A percentile compares a stretch with the other conserved stretches of the same genome.
These are phyloP conservation scores for Corymbia maculata DNA, from an alignment of 345 rosid species.

Conservation along the genomic window DNA sequence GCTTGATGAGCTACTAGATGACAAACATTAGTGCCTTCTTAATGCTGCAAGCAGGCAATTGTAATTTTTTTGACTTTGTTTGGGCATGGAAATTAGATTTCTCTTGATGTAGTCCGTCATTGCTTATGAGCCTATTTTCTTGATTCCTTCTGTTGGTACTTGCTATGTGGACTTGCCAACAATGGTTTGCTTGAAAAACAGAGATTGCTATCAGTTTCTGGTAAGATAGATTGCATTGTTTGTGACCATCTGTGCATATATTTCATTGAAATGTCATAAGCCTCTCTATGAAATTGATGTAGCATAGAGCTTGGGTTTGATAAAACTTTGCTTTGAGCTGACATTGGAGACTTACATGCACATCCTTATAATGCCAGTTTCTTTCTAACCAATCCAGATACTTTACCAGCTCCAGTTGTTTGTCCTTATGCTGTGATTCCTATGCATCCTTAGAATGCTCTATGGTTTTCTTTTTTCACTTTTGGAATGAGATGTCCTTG, in stretches of 20 bases:
- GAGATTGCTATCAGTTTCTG: not conserved
- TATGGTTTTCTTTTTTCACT: not conserved
- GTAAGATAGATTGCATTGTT: not conserved
- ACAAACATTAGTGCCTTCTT: not conserved
- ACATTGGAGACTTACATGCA: not conserved
- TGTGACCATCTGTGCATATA: not conserved
- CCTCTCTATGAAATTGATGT: not conserved
- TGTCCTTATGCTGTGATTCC: not conserved
- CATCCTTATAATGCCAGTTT: not conserved
- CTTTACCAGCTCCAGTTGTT: not conserved
- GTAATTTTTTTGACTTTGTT: not conserved
- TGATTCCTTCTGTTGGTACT: not conserved
- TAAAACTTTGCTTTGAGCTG: not conserved
- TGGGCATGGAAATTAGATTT: not conserved
- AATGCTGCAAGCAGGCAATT: not conserved
- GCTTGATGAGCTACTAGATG: not conserved
- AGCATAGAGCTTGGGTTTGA: not conserved
- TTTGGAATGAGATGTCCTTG: not conserved
- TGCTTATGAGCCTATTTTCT: not conserved
- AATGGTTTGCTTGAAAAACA: not conserved
- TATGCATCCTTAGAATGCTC: not conserved
- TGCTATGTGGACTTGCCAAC: not conserved
- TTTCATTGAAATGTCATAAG: not conserved
- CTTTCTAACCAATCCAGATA: not conserved
- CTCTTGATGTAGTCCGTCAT: not conserved